A percentile compares a stretch with the other conserved stretches of the same genome.
phyloP scores from a whole-genome alignment of 768 basidiomycete genomes.

The Mycena albidolilacea region DNA sequence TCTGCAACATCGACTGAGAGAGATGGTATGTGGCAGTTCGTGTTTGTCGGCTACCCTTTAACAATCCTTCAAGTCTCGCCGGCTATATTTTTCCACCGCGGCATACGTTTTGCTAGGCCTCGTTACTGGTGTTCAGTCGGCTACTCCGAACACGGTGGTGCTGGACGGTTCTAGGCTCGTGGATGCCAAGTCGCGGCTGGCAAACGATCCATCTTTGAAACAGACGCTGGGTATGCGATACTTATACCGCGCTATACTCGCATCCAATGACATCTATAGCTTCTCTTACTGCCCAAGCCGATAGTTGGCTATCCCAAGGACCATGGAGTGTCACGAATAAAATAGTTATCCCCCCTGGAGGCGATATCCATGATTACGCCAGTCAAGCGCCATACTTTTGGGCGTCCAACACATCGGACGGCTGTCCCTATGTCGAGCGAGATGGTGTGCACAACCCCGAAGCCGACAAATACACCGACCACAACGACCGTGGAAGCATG shows the following conservation, averaged over 20 bases:
- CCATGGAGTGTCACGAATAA: constrained; percentile 36
- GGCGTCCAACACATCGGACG: constrained; percentile 45
- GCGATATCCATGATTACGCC: constrained; percentile 32
- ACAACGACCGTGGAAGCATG: constrained; percentile 51
- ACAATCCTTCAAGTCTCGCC: too few relatives aligned
- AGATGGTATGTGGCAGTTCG: constrained; percentile 4
- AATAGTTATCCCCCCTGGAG: constrained; percentile 14
- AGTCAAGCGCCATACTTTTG: constrained; percentile 35
- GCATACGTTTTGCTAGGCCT: constrained; percentile 5
- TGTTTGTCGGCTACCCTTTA: background rate
- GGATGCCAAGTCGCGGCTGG: constrained; percentile 15
- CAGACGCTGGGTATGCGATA: constrained; percentile 5
- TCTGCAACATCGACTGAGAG: background rate
- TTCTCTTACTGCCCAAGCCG: constrained; percentile 30
- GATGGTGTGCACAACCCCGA: constrained; percentile 50
- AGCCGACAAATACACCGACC: constrained; percentile 28
- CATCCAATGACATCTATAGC: background rate
- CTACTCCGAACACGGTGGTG: constrained; percentile 21
- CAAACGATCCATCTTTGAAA: background rate
- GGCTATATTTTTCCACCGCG: too few relatives aligned
- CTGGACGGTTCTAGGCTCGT: constrained; percentile 13
- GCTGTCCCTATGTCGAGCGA: constrained; percentile 54
- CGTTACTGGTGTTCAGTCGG: constrained; percentile 3
- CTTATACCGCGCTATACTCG: background rate
- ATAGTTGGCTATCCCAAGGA: constrained; percentile 30